These are phyloP conservation scores for Angophora floribunda DNA, from an alignment of 345 rosid species.

Conservation along the genomic window DNA sequence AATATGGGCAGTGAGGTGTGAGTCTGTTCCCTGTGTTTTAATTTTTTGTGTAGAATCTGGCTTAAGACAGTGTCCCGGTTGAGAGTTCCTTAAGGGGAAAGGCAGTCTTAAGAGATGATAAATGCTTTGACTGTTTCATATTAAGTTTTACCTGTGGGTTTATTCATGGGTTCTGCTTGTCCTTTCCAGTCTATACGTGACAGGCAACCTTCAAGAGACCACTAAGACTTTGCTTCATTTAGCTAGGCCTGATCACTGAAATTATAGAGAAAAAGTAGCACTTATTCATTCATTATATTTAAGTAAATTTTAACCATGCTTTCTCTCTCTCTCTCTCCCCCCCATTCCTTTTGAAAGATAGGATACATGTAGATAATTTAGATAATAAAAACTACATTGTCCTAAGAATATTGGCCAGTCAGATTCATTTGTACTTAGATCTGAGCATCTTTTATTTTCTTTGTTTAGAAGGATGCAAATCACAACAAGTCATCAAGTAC, in stretches of 20 bases:
- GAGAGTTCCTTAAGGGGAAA: not conserved
- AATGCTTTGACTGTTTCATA: not conserved
- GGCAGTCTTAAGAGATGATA: not conserved
- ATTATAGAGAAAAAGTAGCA: not conserved
- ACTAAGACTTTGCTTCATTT: not conserved
- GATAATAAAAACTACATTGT: not conserved
- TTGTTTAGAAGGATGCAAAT: constrained; percentile 26
- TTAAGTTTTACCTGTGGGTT: not conserved
- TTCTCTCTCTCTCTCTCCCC: not conserved
- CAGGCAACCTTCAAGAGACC: not conserved
- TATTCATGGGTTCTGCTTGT: not conserved
- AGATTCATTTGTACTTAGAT: not conserved
- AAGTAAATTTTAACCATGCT: not conserved
- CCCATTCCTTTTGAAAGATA: not conserved
- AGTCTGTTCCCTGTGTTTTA: not conserved
- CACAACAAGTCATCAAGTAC: constrained; percentile 29
- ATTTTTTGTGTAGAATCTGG: not conserved
- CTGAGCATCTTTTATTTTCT: not conserved
- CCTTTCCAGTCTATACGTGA: not conserved
- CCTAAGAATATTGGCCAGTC: not conserved
- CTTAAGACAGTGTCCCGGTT: not conserved
- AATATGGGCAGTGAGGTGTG: constrained; percentile 4
- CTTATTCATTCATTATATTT: not conserved
- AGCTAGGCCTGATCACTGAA: not conserved
- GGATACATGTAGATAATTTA: not conserved